These are phyloP conservation scores for Ogataea chonburiensis DNA, from an alignment of 805 yeast species.

Conservation along the genomic window DNA sequence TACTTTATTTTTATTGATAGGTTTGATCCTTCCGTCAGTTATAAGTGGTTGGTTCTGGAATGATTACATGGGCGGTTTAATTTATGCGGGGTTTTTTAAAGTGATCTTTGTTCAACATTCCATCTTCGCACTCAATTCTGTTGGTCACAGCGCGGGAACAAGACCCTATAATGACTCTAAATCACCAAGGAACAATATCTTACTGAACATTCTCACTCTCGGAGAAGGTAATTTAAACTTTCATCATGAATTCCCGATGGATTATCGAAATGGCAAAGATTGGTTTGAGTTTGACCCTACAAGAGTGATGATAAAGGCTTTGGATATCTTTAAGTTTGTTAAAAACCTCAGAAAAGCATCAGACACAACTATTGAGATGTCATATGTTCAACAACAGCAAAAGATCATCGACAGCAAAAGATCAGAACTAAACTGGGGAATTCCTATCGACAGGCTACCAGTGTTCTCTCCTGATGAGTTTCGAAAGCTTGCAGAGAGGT, in stretches of 20 bases:
- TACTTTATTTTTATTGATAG: constrained; percentile 44
- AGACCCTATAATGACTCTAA: constrained; percentile 74
- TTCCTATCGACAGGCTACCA: constrained; percentile 86
- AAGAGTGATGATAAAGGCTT: constrained; percentile 62
- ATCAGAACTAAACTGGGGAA: constrained; percentile 86
- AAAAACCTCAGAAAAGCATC: constrained; percentile 55
- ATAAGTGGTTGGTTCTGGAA: constrained; percentile 69
- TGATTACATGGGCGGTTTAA: constrained; percentile 72
- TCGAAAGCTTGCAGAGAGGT: constrained; percentile 36
- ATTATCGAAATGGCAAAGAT: constrained; percentile 72
- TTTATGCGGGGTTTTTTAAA: constrained; percentile 77
- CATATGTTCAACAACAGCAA: constrained; percentile 79
- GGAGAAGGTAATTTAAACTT: constrained; percentile 94
- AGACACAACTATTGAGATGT: constrained; percentile 62
- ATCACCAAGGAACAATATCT: constrained; percentile 67
- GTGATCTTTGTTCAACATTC: constrained; percentile 76
- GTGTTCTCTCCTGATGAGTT: constrained; percentile 50
- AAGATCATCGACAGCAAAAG: constrained; percentile 73
- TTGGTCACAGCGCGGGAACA: constrained; percentile 77
- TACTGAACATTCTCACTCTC: constrained; percentile 64
- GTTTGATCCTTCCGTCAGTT: constrained; percentile 59
- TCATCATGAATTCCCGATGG: constrained; percentile 94
- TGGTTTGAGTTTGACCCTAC: constrained; percentile 85
- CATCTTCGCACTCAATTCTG: constrained; percentile 71
- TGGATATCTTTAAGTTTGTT: constrained; percentile 56